These are phyloP conservation scores for Blastomyces parvus DNA, from an alignment of 2,329 filamentous ascomycete species.

Conservation along the genomic window DNA sequence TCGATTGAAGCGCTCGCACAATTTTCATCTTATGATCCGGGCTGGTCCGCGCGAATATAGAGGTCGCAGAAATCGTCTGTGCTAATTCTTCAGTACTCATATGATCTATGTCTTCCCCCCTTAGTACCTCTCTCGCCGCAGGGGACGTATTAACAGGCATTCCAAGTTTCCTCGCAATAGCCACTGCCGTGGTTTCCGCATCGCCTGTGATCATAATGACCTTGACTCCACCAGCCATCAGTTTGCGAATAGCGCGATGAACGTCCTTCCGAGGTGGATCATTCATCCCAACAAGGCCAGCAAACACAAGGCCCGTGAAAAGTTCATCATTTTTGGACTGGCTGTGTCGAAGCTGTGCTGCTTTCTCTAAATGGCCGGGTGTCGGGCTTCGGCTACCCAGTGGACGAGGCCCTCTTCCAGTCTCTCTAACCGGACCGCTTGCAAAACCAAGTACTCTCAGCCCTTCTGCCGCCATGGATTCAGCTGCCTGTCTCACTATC, in stretches of 20 bases:
- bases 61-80: slow-evolving; percentile 75
- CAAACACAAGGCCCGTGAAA: slow-evolving; percentile 78
- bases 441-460: slow-evolving; percentile 88
- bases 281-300: slow-evolving; percentile 92
- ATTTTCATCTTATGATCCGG: slow-evolving; percentile 99
- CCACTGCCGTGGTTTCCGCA: slow-evolving; percentile 85
- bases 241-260: slow-evolving; percentile 71
- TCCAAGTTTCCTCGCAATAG: slow-evolving; percentile 88
- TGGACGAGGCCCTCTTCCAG: slow-evolving; percentile 34
- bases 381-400: slow-evolving; percentile 47
- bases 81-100: slow-evolving; percentile 82
- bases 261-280: slow-evolving; percentile 90
- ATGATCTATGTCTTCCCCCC: slow-evolving; percentile 82
- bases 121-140: slow-evolving; percentile 56
- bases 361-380: slow-evolving; percentile 21
- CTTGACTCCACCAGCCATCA: slow-evolving; percentile 91
- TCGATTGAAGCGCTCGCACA: slow-evolving; percentile 76
- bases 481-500: slow-evolving; percentile 68
- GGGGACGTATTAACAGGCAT: slow-evolving; percentile 64
- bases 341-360: slow-evolving; percentile 18
- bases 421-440: slow-evolving; percentile 59
- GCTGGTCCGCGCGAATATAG: slow-evolving; percentile 90
- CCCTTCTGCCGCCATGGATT: slow-evolving; percentile 78
- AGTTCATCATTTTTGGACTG: slow-evolving; percentile 54
- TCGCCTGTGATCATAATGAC: slow-evolving; percentile 99